Evolutionary conservation across 768 basidiomycete species (phyloP), one percentile per base, ranked within the genome.

Genomic region (Mycena kentingensis): DNA sequence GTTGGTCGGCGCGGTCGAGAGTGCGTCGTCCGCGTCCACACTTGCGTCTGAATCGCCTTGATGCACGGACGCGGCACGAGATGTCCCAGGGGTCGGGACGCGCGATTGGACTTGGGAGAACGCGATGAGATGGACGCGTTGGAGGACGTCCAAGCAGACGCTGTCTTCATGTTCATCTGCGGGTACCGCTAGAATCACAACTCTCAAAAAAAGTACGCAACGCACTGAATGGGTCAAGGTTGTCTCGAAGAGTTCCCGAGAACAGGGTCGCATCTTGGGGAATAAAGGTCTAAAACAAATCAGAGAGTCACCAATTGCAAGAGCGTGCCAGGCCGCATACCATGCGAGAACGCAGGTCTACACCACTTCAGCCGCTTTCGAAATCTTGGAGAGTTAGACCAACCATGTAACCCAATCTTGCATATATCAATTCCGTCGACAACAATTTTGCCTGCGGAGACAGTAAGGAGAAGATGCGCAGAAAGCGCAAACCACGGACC

Each of bases 141-240:
- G 74, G 3, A 96, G 76, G 1, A 86, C 92, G 42, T 94, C 91
- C 25, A 87, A 61, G 52, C 90, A 89, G 52, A 91, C 90, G 16
- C 73, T 72, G 60, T 95, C 93, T 1, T 81, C 81, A 56, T 93
- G 86, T 54, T 94, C 92, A 26, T 67, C 85, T 85, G 51, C 24
- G 56, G 41, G n/a, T n/a, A n/a, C n/a, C n/a, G n/a, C n/a, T n/a
- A n/a, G n/a, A n/a, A n/a, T n/a, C n/a, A n/a, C n/a, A n/a, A n/a
- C n/a, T n/a, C n/a, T n/a, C n/a, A n/a, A n/a, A n/a, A n/a, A n/a
- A n/a, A n/a, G n/a, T n/a, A n/a, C n/a, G n/a, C n/a, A n/a, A n/a
- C 71, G 35, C 44, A 77, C 80, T 51, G 60, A 81, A 81, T 19
- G 80, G 80, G 63, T 82, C 80, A 8, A 83, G 46, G 38, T 82